Evolutionary conservation across 352 stramenopile genomes (phyloP).

Genomic region (Phytopythium helicoides): DNA sequence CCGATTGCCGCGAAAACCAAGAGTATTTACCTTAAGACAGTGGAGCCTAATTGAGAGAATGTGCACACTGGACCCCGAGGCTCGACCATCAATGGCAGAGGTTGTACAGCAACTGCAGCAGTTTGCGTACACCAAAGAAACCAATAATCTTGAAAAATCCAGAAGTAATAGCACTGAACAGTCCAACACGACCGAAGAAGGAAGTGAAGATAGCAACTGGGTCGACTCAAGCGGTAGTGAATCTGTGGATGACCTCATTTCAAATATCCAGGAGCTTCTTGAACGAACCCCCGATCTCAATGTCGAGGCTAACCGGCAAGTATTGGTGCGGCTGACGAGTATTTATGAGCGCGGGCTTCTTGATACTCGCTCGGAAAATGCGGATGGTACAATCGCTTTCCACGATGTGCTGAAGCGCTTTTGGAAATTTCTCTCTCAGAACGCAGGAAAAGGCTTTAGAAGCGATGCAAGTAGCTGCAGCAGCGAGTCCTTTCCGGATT

Average conservation of each 20-base stretch:
- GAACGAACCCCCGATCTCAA: no score
- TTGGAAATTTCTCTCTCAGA: constrained; percentile 1
- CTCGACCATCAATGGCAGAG: background rate
- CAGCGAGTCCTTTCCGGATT: background rate
- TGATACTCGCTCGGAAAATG: background rate
- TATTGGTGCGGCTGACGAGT: no score
- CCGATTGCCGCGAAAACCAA: background rate
- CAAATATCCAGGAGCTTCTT: no score
- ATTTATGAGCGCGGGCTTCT: background rate
- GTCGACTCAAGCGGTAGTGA: no score
- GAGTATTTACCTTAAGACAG: background rate
- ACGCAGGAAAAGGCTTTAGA: background rate
- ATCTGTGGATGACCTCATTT: no score
- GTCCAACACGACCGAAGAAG: no score
- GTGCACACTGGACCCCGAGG: background rate
- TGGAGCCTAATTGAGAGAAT: constrained; percentile 3
- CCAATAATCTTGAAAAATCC: background rate
- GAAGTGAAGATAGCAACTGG: no score
- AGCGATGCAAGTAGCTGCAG: background rate
- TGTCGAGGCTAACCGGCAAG: no score
- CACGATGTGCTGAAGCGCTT: background rate
- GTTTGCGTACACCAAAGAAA: constrained; percentile 1
- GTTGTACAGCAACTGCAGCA: background rate
- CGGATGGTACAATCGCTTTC: background rate
- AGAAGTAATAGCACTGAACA: no score